phyloP scores from a whole-genome alignment of 345 rosid genomes.

The Jatropha curcas region DNA sequence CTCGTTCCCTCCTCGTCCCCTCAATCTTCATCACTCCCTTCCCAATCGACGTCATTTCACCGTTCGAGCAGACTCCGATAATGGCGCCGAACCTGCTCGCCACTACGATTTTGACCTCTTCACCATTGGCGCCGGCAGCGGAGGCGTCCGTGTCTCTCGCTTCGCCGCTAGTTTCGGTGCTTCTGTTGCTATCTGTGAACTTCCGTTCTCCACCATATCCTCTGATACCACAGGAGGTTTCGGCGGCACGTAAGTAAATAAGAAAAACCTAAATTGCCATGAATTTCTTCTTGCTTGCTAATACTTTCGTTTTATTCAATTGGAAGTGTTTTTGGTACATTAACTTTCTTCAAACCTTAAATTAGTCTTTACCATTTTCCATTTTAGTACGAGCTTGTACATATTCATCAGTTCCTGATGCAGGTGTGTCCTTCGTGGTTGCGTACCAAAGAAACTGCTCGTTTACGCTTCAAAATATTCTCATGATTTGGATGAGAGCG shows the following conservation, averaged over 20 bases:
- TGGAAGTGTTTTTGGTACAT: no score
- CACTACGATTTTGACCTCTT: conserved; percentile 89
- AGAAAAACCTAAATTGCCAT: neutral
- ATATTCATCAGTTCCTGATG: neutral
- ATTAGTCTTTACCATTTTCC: neutral
- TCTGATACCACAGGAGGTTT: conserved; percentile 92
- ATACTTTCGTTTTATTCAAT: no score
- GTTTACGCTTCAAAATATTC: conserved; percentile 83
- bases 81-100: conserved; percentile 59
- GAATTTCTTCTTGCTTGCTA: no score
- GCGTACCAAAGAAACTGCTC: conserved; percentile 93
- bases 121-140: conserved; percentile 96
- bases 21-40: conserved; percentile 18
- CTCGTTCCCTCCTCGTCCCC: conserved; percentile 27
- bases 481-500: conserved; percentile 93
- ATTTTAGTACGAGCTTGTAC: no score
- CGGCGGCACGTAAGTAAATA: conserved; percentile 83
- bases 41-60: conserved; percentile 35
- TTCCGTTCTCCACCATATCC: conserved; percentile 84
- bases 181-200: conserved; percentile 92
- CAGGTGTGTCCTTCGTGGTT: conserved; percentile 96
- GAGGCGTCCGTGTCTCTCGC: conserved; percentile 95
- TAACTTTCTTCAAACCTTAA: no score
- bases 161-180: conserved; percentile 87
- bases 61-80: conserved; percentile 50